These are phyloP conservation scores for Termitomyces heimii DNA, from an alignment of 768 basidiomycete species.

Conservation along the genomic window DNA sequence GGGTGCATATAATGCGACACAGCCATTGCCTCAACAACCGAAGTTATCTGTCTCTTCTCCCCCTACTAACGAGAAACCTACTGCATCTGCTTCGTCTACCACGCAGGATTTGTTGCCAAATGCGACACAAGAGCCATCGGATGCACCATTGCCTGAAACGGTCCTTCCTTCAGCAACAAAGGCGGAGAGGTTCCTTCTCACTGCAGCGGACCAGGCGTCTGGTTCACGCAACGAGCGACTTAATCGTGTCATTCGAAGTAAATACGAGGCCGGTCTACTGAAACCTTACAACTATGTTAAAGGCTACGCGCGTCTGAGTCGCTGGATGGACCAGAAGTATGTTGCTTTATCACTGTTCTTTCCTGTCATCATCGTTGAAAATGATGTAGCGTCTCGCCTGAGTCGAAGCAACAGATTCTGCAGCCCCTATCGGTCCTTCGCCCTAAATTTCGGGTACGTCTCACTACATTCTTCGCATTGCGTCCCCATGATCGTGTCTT, in stretches of 20 bases:
- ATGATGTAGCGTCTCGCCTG: constrained; percentile 67
- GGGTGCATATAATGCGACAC: constrained; percentile 27
- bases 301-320: constrained; percentile 84
- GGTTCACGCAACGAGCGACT: constrained; percentile 88
- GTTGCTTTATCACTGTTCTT: constrained; percentile 7
- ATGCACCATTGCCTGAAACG: constrained; percentile 31
- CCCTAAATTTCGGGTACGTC: constrained; percentile 75
- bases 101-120: neutral
- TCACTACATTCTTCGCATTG: neutral
- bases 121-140: constrained; percentile 16
- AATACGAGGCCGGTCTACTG: constrained; percentile 92
- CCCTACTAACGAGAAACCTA: constrained; percentile 4
- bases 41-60: constrained; percentile 9
- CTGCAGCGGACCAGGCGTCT: constrained; percentile 90
- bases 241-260: constrained; percentile 88
- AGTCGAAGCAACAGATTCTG: constrained; percentile 87
- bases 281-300: constrained; percentile 97
- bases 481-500: neutral
- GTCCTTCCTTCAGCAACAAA: constrained; percentile 71
- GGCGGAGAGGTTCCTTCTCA: constrained; percentile 85
- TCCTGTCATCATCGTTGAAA: neutral
- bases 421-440: constrained; percentile 82
- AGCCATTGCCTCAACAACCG: constrained; percentile 6
- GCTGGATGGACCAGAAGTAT: constrained; percentile 95
- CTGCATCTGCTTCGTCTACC: neutral